A percentile compares a stretch with the other conserved stretches of the same genome.
These are phyloP conservation scores for Mycena maculata DNA, from an alignment of 768 basidiomycete species.

Conservation along the genomic window DNA sequence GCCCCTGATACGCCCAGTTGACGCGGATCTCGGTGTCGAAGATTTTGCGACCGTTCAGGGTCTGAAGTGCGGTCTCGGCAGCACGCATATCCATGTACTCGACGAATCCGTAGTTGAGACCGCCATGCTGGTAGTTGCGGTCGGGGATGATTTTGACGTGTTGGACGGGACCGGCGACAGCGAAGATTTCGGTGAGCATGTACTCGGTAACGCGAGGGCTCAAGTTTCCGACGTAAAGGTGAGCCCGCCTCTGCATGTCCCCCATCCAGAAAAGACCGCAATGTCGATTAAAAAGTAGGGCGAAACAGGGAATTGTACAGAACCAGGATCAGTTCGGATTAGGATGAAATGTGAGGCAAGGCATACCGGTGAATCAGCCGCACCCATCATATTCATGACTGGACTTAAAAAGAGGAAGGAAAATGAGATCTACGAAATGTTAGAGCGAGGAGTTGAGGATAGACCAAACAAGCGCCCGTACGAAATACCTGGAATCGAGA, in stretches of 20 bases:
- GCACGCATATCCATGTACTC: constrained; percentile 99
- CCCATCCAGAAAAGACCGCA: constrained; percentile 38
- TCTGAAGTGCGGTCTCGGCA: constrained; percentile 98
- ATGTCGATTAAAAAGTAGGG: constrained; percentile 39
- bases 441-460: constrained; percentile 38
- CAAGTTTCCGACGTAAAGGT: constrained; percentile 98
- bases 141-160: constrained; percentile 99
- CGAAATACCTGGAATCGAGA: constrained; percentile 64
- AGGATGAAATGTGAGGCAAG: constrained; percentile 33
- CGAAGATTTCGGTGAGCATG: constrained; percentile 98
- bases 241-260: constrained; percentile 81
- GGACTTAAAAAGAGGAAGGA: constrained; percentile 61
- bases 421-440: constrained; percentile 57
- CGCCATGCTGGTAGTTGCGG: constrained; percentile 98
- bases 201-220: constrained; percentile 98
- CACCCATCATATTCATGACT: constrained; percentile 82
- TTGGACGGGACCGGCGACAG: constrained; percentile 96
- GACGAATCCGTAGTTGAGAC: constrained; percentile 99
- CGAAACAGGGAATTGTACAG: constrained; percentile 35
- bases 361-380: constrained; percentile 84
- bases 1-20: constrained; percentile 99
- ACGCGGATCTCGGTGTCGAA: constrained; percentile 99
- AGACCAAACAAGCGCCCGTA: constrained; percentile 48
- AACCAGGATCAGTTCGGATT: constrained; percentile 46
- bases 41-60: constrained; percentile 98